Evolutionary conservation across 2,329 filamentous ascomycete genomes (phyloP), one percentile per base, ranked within the genome.

Genomic region (Zarea fungicola): DNA sequence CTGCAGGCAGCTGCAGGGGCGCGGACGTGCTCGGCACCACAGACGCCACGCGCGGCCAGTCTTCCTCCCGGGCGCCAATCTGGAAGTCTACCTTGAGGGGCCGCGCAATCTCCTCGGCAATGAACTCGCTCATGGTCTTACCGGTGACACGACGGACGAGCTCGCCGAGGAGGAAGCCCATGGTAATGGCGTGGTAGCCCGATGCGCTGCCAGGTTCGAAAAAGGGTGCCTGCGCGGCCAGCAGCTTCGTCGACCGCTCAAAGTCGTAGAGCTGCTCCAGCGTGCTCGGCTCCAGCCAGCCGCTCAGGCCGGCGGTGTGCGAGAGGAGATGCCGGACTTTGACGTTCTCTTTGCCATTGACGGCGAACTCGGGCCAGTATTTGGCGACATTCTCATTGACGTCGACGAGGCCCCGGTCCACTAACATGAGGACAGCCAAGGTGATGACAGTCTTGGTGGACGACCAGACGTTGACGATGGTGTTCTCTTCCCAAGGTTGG

Each of bases 291-390:
- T 59, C 46, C 10, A 72, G 56, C 55, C 65, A 66, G 3, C 57
- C 62, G 2, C 64, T 52, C 2, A 70, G 47, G 6, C 67, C 64
- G 0, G 70, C 61, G 0, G 62, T 68, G 54, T 75, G 72, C 1
- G 63, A 63, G 11, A 74, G 57, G 2, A 72, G 13, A 50, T 74
- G 70, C 2, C 63, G 60, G 6, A 74, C 64, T 10, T 63, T 52
- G 36, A 73, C 56, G 13, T 65, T 54, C 32, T 68, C 58, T 41
- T 74, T 73, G 31, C 68, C 70, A 18, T 69, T 67, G 11, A 53
- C 60, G 0, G 59, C 68, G 48, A 74, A 74, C 37, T 74, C 72
- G 1, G 72, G 72, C 72, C 72, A 75, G 59, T 74, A 69, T 32
- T 63, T 59, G 2, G 65, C 53, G 1, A 75, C 67, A 2, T 64